A percentile compares a stretch with the other conserved stretches of the same genome.
Conservation (phyloP, 2,329 filamentous ascomycete genomes). For the Aureobasidium sp. region DNA sequence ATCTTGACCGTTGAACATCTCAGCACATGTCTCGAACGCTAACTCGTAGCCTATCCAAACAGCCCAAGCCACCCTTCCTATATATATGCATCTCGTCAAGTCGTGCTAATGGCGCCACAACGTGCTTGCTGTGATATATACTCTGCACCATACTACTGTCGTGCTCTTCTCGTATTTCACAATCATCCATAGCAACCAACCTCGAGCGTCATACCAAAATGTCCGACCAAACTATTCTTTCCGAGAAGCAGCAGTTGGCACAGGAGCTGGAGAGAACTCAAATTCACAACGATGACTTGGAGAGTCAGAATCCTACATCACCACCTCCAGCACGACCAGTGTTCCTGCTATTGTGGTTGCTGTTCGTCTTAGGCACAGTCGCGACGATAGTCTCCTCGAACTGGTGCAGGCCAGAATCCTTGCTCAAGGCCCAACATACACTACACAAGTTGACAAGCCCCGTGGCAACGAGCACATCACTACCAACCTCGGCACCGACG, state of each 20-base stretch:
- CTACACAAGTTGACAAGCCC: background rate
- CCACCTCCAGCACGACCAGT: slow-evolving; percentile 5
- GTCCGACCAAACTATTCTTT: slow-evolving; percentile 1
- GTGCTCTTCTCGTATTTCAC: background rate
- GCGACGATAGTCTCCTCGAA: slow-evolving; percentile 7
- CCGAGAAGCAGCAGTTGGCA: slow-evolving; percentile 2
- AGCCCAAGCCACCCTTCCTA: background rate
- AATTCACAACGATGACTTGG: background rate
- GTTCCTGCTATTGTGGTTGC: background rate
- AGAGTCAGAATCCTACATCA: background rate
- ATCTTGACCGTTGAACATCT: background rate
- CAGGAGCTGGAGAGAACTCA: background rate
- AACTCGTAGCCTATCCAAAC: background rate
- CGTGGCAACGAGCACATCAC: background rate
- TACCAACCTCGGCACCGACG: slow-evolving; percentile 8
- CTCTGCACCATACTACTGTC: background rate
- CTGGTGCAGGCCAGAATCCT: background rate
- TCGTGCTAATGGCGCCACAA: background rate
- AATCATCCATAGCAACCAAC: background rate
- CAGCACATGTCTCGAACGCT: slow-evolving; percentile 11
- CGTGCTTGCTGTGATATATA: background rate
- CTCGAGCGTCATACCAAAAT: background rate
- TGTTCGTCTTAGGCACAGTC: slow-evolving; percentile 10
- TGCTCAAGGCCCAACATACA: background rate
- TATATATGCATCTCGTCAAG: slow-evolving; percentile 5